Evolutionary conservation across 1,139 yeast genomes (phyloP), one percentile per base, ranked within the genome.

Genomic region (Scheffersomyces segobiensis): DNA sequence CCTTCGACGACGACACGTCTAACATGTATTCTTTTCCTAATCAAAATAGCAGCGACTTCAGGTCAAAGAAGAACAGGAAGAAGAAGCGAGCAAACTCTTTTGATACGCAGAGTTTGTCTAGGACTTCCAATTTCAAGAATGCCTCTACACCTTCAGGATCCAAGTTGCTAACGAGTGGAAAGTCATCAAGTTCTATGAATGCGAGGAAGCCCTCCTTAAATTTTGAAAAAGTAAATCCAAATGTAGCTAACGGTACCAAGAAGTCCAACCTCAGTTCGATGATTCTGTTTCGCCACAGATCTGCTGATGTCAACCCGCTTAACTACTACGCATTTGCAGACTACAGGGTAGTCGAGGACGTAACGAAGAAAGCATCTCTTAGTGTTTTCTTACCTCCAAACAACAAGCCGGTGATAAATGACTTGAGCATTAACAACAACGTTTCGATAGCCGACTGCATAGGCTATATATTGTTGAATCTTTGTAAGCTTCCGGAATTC

Each of bases 381-480:
- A 78, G 77, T 62, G 73, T 81, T 1, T 80, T 76, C 61, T 61
- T 78, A 1, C 81, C 83, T 5, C 82, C 83, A 3, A 64, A 59
- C 7, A 62, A 75, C 67, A 52, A 64, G 1, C 78, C 83, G 0
- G 68, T 73, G 1, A 57, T 79, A 5, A 59, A 73, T 12, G 67
- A 69, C 4, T 61, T 86, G 3, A 69, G 71, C 18, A 75, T 87
- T 0, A 75, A 81, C 60, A 79, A 80, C 54, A 76, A 79, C 12
- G 81, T 84, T 0, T 74, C 82, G 0, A 82, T 88, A 0, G 82
- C 83, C 51, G 93, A 89, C 63, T 81, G 86, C 19, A 87, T 89
- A 62, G 95, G 95, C 0, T 88, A 70, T 63, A 76, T 85, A 5
- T 71, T 89, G 46, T 75, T 79, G 52, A 71, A 73, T 7, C 67